phyloP scores from a whole-genome alignment of 345 rosid species.

The Brassica napus region DNA sequence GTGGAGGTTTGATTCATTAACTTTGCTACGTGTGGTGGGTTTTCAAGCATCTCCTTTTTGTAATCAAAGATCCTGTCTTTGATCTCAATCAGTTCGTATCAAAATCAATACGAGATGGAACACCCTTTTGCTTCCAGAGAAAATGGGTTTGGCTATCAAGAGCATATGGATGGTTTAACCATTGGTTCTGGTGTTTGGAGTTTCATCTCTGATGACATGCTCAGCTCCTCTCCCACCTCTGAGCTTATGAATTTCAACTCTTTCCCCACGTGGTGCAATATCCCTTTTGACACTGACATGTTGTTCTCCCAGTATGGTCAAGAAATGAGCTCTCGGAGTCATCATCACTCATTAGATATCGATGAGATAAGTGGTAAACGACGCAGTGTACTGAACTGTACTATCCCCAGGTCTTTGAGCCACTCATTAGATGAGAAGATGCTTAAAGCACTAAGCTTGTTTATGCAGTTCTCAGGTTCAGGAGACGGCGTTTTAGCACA shows the following conservation, averaged over 20 bases:
- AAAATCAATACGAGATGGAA: conserved; percentile 50
- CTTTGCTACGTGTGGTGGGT: too few relatives aligned
- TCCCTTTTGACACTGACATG: conserved; percentile 51
- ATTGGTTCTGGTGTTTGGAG: conserved; percentile 55
- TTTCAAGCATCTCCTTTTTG: not conserved
- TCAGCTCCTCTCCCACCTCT: conserved; percentile 41
- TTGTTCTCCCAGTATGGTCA: conserved; percentile 47
- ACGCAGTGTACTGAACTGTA: conserved; percentile 28
- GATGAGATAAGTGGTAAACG: conserved; percentile 36
- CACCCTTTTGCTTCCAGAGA: conserved; percentile 53
- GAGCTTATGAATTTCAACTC: conserved; percentile 68
- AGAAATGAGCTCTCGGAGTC: conserved; percentile 37
- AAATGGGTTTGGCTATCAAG: conserved; percentile 51
- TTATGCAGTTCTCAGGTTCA: conserved; percentile 69
- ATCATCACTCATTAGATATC: conserved; percentile 23
- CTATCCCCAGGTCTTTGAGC: conserved; percentile 49
- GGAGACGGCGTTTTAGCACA: conserved; percentile 86
- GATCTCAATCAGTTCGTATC: not conserved
- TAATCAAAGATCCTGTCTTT: not conserved
- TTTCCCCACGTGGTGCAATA: conserved; percentile 64
- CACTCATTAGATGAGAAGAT: conserved; percentile 76
- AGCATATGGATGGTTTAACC: conserved; percentile 51
- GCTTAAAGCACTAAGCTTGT: conserved; percentile 75
- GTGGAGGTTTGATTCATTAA: conserved; percentile 23
- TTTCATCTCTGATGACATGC: conserved; percentile 52